Conservation (phyloP, 768 basidiomycete species). For the Pisolithus orientalis region DNA sequence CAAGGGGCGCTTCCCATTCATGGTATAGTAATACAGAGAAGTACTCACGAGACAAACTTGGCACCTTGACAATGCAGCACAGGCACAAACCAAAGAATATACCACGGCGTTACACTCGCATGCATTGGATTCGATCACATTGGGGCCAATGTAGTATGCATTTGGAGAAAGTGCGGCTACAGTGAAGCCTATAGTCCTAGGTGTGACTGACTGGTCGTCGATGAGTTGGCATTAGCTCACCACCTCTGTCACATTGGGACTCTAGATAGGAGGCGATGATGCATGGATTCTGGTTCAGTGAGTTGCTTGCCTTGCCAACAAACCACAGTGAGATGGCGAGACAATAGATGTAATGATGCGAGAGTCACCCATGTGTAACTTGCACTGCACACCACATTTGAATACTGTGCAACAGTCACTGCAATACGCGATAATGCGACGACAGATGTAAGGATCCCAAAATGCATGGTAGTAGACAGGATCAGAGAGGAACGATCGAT, state of each 20-base stretch:
- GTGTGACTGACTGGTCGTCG: background rate
- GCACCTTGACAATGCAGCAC: slow-evolving; percentile 26
- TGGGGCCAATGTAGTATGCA: slow-evolving; percentile 38
- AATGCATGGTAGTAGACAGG: background rate
- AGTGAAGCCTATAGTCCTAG: background rate
- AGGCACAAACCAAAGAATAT: slow-evolving; percentile 30
- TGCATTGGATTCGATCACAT: slow-evolving; percentile 20
- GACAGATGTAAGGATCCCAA: background rate
- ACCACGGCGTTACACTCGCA: slow-evolving; percentile 30
- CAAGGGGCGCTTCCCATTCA: background rate
- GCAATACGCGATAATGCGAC: background rate
- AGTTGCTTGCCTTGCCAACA: slow-evolving; percentile 1
- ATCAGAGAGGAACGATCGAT: too few species aligned
- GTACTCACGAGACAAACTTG: slow-evolving; percentile 10
- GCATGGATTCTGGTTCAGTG: slow-evolving; percentile 32
- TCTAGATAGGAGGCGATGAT: slow-evolving; percentile 35
- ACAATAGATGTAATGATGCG: background rate
- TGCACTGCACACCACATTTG: background rate
- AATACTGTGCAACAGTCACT: background rate
- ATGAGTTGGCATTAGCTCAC: background rate
- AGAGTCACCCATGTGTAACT: background rate
- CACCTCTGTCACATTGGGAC: slow-evolving; percentile 1
- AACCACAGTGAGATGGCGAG: background rate
- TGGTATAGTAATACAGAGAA: background rate
- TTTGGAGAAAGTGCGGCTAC: slow-evolving; percentile 11